Evolutionary conservation across 352 stramenopile genomes (phyloP), one percentile per base, ranked within the genome.

Genomic region (Pythium dissimile): DNA sequence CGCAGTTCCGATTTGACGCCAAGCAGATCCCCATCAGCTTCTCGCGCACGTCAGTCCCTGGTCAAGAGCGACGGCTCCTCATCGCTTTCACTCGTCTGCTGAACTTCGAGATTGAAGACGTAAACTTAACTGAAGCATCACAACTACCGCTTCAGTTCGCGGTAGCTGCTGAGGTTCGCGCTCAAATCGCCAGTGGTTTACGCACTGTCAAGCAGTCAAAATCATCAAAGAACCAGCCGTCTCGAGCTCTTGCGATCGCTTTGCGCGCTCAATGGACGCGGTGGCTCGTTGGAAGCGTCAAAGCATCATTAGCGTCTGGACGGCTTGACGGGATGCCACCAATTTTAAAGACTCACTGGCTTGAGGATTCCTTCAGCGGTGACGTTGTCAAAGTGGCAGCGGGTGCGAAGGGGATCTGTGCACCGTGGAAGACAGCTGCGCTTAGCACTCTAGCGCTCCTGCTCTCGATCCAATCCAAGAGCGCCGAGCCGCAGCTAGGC

Each of bases 231-330:
- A n/a, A n/a, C n/a, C n/a, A n/a, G n/a, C n/a, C n/a, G n/a, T n/a
- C n/a, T n/a, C n/a, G n/a, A n/a, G n/a, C n/a, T n/a, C n/a, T n/a
- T n/a, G n/a, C n/a, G n/a, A n/a, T n/a, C n/a, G n/a, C n/a, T n/a
- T n/a, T n/a, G n/a, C n/a, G n/a, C n/a, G 53, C 60, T 2, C 52
- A 39, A 2, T 67, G 60, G 60, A 50, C 26, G 10, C 2, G 49
- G 46, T 67, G 60, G 60, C 27, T 67, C 2, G 13, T 58, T n/a
- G n/a, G n/a, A n/a, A n/a, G n/a, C n/a, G n/a, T n/a, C n/a, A n/a
- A n/a, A n/a, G n/a, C n/a, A n/a, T n/a, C n/a, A n/a, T n/a, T n/a
- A n/a, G n/a, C n/a, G n/a, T n/a, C n/a, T n/a, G n/a, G n/a, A n/a
- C n/a, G n/a, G n/a, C n/a, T n/a, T n/a, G n/a, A n/a, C n/a, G n/a